Base-by-base conservation (phyloP, 306 rosid species). In the Vigna unguiculata region DNA sequence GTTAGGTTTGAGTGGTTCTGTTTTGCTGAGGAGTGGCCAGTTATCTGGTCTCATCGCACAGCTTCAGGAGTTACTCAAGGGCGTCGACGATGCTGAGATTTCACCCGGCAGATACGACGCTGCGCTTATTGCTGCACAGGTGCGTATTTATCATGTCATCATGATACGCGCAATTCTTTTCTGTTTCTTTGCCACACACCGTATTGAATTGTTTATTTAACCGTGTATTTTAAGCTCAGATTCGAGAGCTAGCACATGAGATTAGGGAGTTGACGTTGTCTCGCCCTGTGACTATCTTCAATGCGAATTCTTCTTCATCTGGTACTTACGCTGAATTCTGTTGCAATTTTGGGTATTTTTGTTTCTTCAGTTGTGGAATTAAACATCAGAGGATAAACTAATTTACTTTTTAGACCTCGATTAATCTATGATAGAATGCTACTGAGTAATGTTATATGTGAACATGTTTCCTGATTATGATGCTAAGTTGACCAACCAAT, bases 221-320 rank as follows among this genome's bases (percentile, higher is more conserved):
- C 5, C 6, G 2, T 76, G 46, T 72, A 63, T 47, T 40, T 34
- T 75, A 75, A 20, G 47, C 71, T 85, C 89, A 93, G 96, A 84
- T 93, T 77, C 94, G 88, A 48, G 89, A 93, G 62, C 80, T 89
- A 77, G 86, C 98, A 21, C 88, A 82, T 84, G 94, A 89, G 88
- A 93, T 90, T 78, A 86, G 86, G 80, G 96, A 90, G 86, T 61
- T 93, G 82, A 63, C 91, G 17, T 68, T 82, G 47, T 80, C 96
- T 25, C 88, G 82, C 52, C 93, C 94, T 74, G 88, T 87, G 49
- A 85, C 88, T 8, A 78, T 90, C 79, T 87, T 71, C 71, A 86
- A 93, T 81, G 91, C 79, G 21, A 84, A 75, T 59, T 52, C 88
- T 45, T 87, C 87, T 34, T 30, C 81, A 21, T 19, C 77, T 71